These are phyloP conservation scores for Solanum paucissectum DNA, from an alignment of 257 asterid genomes.

Conservation along the genomic window DNA sequence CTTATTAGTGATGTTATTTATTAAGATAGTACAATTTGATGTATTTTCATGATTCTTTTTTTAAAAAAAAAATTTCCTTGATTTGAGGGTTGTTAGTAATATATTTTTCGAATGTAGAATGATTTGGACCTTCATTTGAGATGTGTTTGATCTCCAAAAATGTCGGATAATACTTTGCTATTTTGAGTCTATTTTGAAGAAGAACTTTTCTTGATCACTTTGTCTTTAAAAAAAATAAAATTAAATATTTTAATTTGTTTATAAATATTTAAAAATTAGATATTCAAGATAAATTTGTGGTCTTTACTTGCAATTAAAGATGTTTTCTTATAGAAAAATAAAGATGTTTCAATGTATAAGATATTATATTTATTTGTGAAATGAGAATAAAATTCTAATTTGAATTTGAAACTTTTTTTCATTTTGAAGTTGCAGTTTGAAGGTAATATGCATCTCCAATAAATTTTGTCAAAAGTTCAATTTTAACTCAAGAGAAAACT, in stretches of 20 bases:
- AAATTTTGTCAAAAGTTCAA: neutral
- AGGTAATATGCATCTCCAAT: neutral
- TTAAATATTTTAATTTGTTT: too few species aligned
- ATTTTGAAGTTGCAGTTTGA: too few species aligned
- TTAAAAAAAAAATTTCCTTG: fast-evolving
- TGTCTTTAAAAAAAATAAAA: too few species aligned
- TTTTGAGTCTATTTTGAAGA: neutral
- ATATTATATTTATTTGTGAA: too few species aligned
- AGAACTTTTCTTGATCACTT: neutral
- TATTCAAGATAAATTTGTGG: too few species aligned
- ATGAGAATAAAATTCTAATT: neutral
- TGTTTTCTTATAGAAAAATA: too few species aligned
- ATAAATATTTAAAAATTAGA: too few species aligned
- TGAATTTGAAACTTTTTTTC: neutral
- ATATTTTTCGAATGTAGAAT: neutral
- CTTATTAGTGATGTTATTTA: too few species aligned
- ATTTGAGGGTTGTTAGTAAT: too few species aligned
- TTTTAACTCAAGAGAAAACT: neutral
- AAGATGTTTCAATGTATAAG: neutral
- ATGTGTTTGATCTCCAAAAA: neutral
- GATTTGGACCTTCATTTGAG: neutral
- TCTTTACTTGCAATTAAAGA: neutral
- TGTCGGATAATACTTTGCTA: neutral
- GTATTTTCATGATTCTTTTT: neutral
- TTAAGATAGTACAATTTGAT: too few species aligned